Evolutionary conservation across 345 rosid genomes (phyloP).

Genomic region (Aegle marmelos): DNA sequence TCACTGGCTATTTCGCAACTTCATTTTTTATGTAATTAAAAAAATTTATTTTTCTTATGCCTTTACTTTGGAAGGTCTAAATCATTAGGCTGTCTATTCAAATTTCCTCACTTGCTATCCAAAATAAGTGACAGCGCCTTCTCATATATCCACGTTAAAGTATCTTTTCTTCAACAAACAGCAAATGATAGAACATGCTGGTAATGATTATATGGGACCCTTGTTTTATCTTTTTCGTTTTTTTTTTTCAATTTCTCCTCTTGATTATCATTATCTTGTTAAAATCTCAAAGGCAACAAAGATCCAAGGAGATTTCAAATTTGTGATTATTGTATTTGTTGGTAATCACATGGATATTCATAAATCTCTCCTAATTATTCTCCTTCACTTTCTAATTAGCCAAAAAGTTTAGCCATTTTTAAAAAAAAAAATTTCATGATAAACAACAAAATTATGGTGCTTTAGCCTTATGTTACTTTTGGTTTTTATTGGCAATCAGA

Average conservation of each 20-base stretch:
- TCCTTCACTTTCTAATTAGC: slow-evolving; percentile 25
- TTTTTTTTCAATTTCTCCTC: neutral
- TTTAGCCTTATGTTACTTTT: slow-evolving; percentile 6
- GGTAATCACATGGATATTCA: slow-evolving; percentile 16
- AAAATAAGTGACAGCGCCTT: slow-evolving; percentile 13
- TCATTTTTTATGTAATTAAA: neutral
- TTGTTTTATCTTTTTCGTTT: neutral
- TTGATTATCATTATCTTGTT: slow-evolving; percentile 8
- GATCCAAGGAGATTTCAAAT: slow-evolving; percentile 23
- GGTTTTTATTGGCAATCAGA: slow-evolving; percentile 2
- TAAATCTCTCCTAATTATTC: slow-evolving; percentile 11
- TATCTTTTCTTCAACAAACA: slow-evolving; percentile 27
- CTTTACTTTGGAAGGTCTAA: slow-evolving; percentile 41
- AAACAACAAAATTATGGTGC: slow-evolving; percentile 20
- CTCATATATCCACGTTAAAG: slow-evolving; percentile 29
- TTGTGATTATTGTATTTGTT: slow-evolving; percentile 25
- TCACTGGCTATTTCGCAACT: neutral
- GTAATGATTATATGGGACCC: slow-evolving; percentile 49
- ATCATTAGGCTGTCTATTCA: slow-evolving; percentile 39
- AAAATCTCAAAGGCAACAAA: slow-evolving; percentile 18
- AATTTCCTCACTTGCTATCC: slow-evolving; percentile 20
- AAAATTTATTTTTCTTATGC: neutral
- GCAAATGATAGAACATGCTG: slow-evolving; percentile 36
- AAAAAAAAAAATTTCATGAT: too few relatives aligned
- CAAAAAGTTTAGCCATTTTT: slow-evolving; percentile 17